Percentiles rank a stretch among this genome's conserved stretches.
phyloP scores from a whole-genome alignment of 2,329 filamentous ascomycete genomes.

The Fusarium secorum region DNA sequence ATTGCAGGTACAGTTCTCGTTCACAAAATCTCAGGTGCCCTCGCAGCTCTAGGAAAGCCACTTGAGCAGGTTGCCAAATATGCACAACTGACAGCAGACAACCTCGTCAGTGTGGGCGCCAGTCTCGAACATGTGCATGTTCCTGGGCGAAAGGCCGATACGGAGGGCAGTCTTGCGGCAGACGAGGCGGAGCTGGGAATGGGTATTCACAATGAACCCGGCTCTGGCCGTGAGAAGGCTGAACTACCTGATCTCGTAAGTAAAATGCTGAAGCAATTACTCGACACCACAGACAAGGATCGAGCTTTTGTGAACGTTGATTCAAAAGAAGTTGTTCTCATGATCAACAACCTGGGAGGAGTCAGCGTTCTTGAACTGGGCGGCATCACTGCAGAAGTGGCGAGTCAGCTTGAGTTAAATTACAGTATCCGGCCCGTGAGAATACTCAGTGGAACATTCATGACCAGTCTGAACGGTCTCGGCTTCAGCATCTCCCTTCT shows the following conservation, averaged over 20 bases:
- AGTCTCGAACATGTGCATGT: slow-evolving; percentile 93
- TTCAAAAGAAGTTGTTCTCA: slow-evolving; percentile 69
- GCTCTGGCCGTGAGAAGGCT: slow-evolving; percentile 61
- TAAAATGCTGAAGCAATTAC: slow-evolving; percentile 74
- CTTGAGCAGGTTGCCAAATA: slow-evolving; percentile 77
- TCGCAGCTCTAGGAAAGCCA: slow-evolving; percentile 74
- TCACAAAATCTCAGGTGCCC: slow-evolving; percentile 86
- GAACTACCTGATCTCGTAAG: slow-evolving; percentile 63
- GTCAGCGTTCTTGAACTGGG: slow-evolving; percentile 76
- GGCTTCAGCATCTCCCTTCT: slow-evolving; percentile 78
- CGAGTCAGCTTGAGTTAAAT: slow-evolving; percentile 64
- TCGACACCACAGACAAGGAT: slow-evolving; percentile 71
- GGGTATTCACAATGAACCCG: slow-evolving; percentile 79
- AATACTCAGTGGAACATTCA: slow-evolving; percentile 74
- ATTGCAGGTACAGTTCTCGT: slow-evolving; percentile 92
- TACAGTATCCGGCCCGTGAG: slow-evolving; percentile 70
- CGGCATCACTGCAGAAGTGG: slow-evolving; percentile 74
- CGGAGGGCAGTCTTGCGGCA: slow-evolving; percentile 62
- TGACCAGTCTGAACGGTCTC: slow-evolving; percentile 79
- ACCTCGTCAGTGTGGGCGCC: slow-evolving; percentile 84
- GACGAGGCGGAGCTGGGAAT: slow-evolving; percentile 73
- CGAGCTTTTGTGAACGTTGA: slow-evolving; percentile 73
- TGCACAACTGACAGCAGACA: slow-evolving; percentile 74
- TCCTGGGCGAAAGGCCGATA: slow-evolving; percentile 73
- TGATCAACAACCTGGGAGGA: slow-evolving; percentile 80